A percentile compares a stretch with the other conserved stretches of the same genome.
These are phyloP conservation scores for Orychophragmus violaceus DNA, from an alignment of 345 rosid species.

Conservation along the genomic window DNA sequence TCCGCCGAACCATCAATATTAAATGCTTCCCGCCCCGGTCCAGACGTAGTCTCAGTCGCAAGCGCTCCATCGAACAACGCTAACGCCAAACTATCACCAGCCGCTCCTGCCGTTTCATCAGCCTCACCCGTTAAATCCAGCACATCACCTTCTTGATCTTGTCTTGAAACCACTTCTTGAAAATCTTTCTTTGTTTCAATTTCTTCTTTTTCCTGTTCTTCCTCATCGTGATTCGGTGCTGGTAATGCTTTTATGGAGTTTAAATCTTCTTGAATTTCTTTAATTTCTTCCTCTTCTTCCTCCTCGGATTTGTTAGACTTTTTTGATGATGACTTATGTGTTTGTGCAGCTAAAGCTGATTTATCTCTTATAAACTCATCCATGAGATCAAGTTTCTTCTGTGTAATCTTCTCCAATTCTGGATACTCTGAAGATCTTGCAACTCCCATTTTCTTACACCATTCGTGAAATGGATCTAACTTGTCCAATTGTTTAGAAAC, in stretches of 20 bases:
- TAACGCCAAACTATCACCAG: not conserved
- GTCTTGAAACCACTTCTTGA: not conserved
- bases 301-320: not conserved
- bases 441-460: not conserved
- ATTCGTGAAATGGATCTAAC: not conserved
- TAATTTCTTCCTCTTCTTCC: not conserved
- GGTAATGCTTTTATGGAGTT: not conserved
- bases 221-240: not conserved
- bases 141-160: not conserved
- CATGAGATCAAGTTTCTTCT: not conserved
- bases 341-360: not conserved
- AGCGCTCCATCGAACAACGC: not conserved
- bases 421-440: not conserved
- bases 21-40: slow-evolving; percentile 58
- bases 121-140: not conserved
- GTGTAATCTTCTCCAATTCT: not conserved
- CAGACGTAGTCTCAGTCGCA: not conserved
- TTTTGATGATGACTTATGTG: not conserved
- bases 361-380: not conserved
- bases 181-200: not conserved
- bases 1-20: slow-evolving; percentile 41
- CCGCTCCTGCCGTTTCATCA: not conserved
- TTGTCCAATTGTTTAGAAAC: not conserved
- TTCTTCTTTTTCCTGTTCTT: not conserved
- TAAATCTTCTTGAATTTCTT: not conserved